A percentile compares a stretch with the other conserved stretches of the same genome.
Evolutionary conservation across 75 land plant species (phyloP).

Genomic region (Picea sitchensis): DNA sequence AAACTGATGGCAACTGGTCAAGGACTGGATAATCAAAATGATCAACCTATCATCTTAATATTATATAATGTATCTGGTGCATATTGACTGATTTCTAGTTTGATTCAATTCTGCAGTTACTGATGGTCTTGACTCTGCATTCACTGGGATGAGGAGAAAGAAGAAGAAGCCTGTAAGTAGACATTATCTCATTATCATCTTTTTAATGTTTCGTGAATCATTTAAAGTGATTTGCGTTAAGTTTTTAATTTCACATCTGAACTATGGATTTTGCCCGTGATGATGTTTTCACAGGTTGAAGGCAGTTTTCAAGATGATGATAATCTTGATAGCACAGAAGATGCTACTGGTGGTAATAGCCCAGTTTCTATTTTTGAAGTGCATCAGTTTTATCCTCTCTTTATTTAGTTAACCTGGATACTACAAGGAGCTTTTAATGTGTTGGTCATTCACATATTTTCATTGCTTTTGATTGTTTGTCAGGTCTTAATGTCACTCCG

Average conservation of each 20-base stretch:
- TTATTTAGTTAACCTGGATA: not conserved
- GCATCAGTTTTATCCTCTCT: not conserved
- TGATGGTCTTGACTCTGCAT: conserved; percentile 49
- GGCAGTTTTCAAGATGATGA: conserved; percentile 51
- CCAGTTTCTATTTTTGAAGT: not conserved
- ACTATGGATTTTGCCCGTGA: not conserved
- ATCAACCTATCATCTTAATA: not conserved
- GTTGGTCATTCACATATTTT: not conserved
- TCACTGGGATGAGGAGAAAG: conserved; percentile 78
- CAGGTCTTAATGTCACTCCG: not conserved
- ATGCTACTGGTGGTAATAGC: conserved; percentile 32
- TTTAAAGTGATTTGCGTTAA: not conserved
- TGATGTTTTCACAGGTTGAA: conserved; percentile 44
- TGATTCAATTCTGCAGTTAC: conserved; percentile 32
- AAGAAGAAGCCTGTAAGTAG: conserved; percentile 81
- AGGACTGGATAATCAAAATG: no score
- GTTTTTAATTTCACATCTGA: not conserved
- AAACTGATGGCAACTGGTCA: no score
- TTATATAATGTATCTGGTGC: not conserved
- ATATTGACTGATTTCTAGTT: not conserved
- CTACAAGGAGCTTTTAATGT: not conserved
- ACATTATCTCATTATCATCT: not conserved
- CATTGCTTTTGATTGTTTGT: not conserved
- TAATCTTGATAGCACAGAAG: conserved; percentile 37
- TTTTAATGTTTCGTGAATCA: not conserved